These are phyloP conservation scores for Hortiboletus flavorubellus DNA, from an alignment of 768 basidiomycete species.

Conservation along the genomic window DNA sequence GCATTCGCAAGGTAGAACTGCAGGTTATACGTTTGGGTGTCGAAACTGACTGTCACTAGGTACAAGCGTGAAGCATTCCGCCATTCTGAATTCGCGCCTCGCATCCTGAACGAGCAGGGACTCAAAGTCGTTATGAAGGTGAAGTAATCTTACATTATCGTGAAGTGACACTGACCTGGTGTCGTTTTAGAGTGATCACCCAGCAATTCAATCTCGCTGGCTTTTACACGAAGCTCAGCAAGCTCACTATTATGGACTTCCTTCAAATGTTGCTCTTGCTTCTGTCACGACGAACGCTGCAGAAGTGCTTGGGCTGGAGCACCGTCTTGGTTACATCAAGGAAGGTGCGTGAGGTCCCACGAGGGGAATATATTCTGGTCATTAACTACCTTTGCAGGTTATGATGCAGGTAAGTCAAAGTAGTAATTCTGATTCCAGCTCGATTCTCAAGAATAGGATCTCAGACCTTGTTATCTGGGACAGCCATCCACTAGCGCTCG, in stretches of 20 bases:
- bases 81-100: conserved; percentile 56
- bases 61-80: conserved; percentile 59
- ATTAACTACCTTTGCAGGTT: conserved; percentile 39
- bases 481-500: conserved; percentile 72
- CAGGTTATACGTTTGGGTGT: not conserved
- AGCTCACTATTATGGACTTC: conserved; percentile 77
- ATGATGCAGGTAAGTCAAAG: conserved; percentile 52
- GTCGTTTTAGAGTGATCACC: conserved; percentile 59
- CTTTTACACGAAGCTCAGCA: conserved; percentile 83
- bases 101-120: conserved; percentile 48
- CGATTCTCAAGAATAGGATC: not conserved
- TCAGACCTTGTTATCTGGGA: conserved; percentile 62
- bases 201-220: conserved; percentile 64
- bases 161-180: not conserved
- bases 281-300: conserved; percentile 77
- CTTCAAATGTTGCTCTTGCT: conserved; percentile 63
- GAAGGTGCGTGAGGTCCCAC: conserved; percentile 38
- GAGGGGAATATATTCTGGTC: not conserved
- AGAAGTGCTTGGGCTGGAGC: conserved; percentile 66
- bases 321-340: conserved; percentile 76
- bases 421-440: not conserved
- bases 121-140: conserved; percentile 54
- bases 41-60: conserved; percentile 19
- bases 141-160: not conserved
- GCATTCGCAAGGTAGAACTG: conserved; percentile 40